phyloP scores from a whole-genome alignment of 176 grass and related monocot genomes.

The Elymus sibiricus region DNA sequence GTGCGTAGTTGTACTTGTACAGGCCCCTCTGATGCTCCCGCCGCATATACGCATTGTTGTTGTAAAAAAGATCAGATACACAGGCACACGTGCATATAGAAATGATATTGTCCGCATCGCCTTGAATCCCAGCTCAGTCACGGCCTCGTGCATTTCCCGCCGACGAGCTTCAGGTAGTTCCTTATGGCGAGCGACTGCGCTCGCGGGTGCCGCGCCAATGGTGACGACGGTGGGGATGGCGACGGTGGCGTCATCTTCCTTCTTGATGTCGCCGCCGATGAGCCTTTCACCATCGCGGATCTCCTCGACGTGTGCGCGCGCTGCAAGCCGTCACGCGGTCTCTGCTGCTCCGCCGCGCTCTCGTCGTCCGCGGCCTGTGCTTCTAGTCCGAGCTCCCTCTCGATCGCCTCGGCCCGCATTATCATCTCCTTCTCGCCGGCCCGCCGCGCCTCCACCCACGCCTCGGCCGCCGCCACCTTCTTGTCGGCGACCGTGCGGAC shows the following conservation, averaged over 20 bases:
- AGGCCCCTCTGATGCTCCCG: not conserved
- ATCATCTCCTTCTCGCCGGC: constrained; percentile 67
- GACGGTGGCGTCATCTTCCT: not conserved
- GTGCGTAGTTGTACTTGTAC: constrained; percentile 17
- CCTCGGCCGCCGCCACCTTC: constrained; percentile 56
- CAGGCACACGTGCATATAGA: not conserved
- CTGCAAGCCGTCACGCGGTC: not conserved
- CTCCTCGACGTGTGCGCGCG: constrained; percentile 4
- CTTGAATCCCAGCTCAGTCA: not conserved
- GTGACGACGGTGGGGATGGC: not conserved
- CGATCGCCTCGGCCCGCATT: constrained; percentile 46
- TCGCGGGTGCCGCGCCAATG: not conserved
- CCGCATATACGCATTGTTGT: not conserved
- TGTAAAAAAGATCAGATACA: not conserved
- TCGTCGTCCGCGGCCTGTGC: not conserved
- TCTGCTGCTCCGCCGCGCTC: not conserved
- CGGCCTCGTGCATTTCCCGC: not conserved
- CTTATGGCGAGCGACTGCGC: not conserved
- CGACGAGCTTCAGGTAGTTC: constrained; percentile 49
- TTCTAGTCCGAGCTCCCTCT: constrained; percentile 36
- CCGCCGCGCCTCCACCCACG: constrained; percentile 52
- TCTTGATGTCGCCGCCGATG: not conserved
- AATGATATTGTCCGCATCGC: not conserved
- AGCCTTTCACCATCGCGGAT: not conserved
- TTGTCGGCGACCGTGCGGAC: constrained; percentile 51